Conservation (phyloP, 805 yeast genomes). For the Wickerhamia fluorescens region DNA sequence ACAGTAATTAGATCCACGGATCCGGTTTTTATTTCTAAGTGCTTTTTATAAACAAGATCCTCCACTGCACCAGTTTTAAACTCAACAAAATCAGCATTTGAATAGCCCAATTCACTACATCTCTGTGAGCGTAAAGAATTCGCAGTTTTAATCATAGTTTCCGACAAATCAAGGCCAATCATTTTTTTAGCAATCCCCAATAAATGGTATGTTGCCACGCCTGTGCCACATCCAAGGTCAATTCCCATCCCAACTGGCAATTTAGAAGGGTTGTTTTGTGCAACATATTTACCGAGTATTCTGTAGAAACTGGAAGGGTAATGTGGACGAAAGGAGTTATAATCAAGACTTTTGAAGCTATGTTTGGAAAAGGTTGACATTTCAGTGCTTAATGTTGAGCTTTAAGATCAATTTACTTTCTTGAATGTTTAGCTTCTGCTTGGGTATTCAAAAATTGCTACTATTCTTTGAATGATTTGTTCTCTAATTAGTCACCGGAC, state of each 20-base stretch:
- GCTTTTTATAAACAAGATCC: constrained; percentile 12
- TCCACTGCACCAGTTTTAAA: constrained; percentile 31
- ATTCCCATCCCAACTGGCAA: constrained; percentile 19
- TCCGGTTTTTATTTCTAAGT: constrained; percentile 9
- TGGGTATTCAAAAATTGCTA: too few species aligned
- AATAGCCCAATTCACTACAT: constrained; percentile 17
- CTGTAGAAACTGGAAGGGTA: constrained; percentile 33
- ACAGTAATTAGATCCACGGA: constrained; percentile 33
- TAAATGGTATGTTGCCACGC: constrained; percentile 42
- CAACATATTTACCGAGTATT: constrained; percentile 19
- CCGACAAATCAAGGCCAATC: constrained; percentile 41
- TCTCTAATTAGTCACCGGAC: too few species aligned
- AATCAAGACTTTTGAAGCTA: constrained; percentile 27
- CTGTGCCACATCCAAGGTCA: constrained; percentile 50
- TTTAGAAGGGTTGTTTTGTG: constrained; percentile 7
- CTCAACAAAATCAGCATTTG: constrained; percentile 18
- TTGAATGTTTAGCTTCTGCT: too few species aligned
- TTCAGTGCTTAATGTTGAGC: background rate
- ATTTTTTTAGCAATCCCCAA: constrained; percentile 31
- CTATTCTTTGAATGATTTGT: too few species aligned
- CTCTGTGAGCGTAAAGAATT: constrained; percentile 17
- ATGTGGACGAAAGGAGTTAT: constrained; percentile 35
- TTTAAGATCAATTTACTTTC: too few species aligned
- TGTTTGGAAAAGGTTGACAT: constrained; percentile 30
- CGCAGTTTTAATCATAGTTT: constrained; percentile 41